Conservation (phyloP, 176 grass and related monocot species). For the Urochloa ruziziensis region DNA sequence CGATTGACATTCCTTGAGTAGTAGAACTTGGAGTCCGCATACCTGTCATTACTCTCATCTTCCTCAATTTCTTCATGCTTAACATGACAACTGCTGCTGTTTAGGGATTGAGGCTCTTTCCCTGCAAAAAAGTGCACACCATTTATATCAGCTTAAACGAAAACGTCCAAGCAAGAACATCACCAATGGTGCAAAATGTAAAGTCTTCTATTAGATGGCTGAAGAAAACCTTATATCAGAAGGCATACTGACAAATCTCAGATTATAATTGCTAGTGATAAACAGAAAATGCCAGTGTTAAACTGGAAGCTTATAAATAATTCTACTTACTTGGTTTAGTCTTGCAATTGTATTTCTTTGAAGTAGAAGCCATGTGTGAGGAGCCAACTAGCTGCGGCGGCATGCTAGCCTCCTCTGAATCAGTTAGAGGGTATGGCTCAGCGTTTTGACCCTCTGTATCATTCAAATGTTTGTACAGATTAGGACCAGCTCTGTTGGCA, state of each 20-base stretch:
- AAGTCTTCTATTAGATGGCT: neutral
- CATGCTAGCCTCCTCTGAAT: neutral
- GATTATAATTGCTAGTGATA: too few relatives aligned
- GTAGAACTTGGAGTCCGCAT: constrained; percentile 1
- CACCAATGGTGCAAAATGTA: neutral
- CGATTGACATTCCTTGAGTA: neutral
- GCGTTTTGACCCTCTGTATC: neutral
- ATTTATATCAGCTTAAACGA: neutral
- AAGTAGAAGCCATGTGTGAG: neutral
- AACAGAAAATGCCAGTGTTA: neutral
- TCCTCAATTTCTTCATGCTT: neutral
- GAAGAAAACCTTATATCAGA: neutral
- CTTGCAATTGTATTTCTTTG: constrained; percentile 1
- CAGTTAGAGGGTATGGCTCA: neutral
- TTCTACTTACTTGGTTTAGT: constrained; percentile 19
- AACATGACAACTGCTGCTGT: neutral
- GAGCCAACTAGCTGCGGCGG: neutral
- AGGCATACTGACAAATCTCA: neutral
- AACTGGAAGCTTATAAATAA: neutral
- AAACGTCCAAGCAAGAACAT: neutral
- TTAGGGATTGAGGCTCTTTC: neutral
- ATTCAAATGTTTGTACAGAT: neutral
- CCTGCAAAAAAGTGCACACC: neutral
- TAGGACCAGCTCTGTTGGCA: neutral
- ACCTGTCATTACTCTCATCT: neutral